Conservation (phyloP, 306 rosid species). For the Crataegus laevigata region DNA sequence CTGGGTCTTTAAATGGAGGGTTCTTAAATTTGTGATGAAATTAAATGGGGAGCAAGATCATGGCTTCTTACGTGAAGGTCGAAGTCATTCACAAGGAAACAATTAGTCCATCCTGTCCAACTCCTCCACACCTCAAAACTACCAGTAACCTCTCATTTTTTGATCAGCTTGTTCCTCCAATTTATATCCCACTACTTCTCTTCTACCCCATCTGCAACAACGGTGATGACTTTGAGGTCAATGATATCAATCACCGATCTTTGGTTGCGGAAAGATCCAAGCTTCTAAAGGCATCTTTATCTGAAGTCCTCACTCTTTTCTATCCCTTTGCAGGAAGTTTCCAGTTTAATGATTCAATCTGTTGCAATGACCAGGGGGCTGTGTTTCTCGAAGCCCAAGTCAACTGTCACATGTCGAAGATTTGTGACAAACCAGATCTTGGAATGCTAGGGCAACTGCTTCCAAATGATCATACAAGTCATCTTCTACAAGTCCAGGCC, state of each 20-base stretch:
- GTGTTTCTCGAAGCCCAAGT: constrained; percentile 3
- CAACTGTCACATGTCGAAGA: neutral
- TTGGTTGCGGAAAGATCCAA: neutral
- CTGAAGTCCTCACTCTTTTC: constrained; percentile 2
- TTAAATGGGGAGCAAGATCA: no score
- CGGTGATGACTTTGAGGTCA: neutral
- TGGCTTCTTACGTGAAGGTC: no score
- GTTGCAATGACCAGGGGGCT: constrained; percentile 12
- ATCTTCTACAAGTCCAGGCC: neutral
- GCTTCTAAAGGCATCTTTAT: neutral
- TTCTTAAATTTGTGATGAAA: no score
- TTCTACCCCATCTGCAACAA: neutral
- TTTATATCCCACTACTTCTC: constrained; percentile 4
- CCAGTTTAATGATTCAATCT: neutral
- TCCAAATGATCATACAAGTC: neutral
- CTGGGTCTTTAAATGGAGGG: no score
- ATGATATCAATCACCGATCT: neutral
- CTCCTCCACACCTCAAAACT: constrained; percentile 11
- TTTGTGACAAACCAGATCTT: constrained; percentile 6
- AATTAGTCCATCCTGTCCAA: constrained; percentile 13
- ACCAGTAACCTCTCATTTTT: constrained; percentile 5
- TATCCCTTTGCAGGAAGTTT: constrained; percentile 2
- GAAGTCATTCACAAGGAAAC: no score
- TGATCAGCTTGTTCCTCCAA: constrained; percentile 7
- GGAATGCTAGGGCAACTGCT: neutral